Evolutionary conservation across 2,329 filamentous ascomycete genomes (phyloP), one percentile per base, ranked within the genome.

Genomic region (Nemania sp.): DNA sequence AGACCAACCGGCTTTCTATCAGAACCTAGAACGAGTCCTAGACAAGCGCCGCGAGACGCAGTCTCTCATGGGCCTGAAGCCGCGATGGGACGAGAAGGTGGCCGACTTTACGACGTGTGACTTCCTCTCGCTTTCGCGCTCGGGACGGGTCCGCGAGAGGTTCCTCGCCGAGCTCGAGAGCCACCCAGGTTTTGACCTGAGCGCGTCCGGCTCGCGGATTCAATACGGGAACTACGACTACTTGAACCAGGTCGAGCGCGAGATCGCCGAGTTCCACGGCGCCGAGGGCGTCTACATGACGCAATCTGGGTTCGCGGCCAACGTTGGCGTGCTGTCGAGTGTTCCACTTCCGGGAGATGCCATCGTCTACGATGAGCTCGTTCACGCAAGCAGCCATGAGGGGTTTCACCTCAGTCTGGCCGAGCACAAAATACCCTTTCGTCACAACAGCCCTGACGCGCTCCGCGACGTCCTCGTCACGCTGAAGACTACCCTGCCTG

Each of bases 351-450:
- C 77, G 0, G 82, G 81, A 0, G 84, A 86, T 67, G 69, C 79
- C 1, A 79, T 90, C 17, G 67, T 90, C 0, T 87, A 87, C 62
- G 88, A 91, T 71, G 84, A 85, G 65, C 77, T 86, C 13, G 83
- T 90, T 2, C 88, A 90, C 67, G 88, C 88, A 0, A 89, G 86
- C 70, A 80, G 81, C 0, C 85, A 86, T 59, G 86, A 89, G 62
- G 87, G 87, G 1, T 87, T 90, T 80, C 75, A 78, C 12, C 70
- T 81, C 4, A 83, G 80, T 11, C 75, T 85, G 5, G 85, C 86
- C 0, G 72, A 74, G 1, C 71, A 74, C 47, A 79, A 66, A 71
- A 54, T 79, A 0, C 63, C 73, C 5, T 84, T 85, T 67, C 65
- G 62, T 2, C 83, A 86, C 65, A 85, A 65, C 29, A 54, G 63